Base-by-base conservation (phyloP, 2,329 filamentous ascomycete genomes). In the Colletotrichum sp. region DNA sequence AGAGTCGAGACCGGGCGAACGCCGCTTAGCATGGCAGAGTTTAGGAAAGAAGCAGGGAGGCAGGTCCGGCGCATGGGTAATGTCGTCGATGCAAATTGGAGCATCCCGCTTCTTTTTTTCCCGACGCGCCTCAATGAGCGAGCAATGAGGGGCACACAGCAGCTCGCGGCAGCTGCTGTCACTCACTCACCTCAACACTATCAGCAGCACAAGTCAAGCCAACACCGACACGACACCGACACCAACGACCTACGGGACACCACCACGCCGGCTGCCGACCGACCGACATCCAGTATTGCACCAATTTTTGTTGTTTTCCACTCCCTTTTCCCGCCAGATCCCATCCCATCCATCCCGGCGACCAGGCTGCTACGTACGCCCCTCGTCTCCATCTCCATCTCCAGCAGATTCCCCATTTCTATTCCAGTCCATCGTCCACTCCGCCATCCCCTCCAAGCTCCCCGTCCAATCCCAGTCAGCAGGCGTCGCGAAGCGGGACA, bases 61-160 rank as follows among this genome's bases (percentile, higher is more conserved):
- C 7, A 57, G n/a, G 65, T 6, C 44, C 18, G 32, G 67, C 30
- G 59, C 49, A 71, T 36, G 67, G 34, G n/a, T 70, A 49, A 73
- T 73, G 65, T 69, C 44, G 67, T 28, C 13, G 30, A 70, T 30
- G 30, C 10, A 52, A 36, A 49, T 39, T 69, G 28, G 28, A 39
- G 49, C 34, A 62, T 60, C 30, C 44, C n/a, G 44, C 44, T 49
- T 49, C 10, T 21, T 49, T 49, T 32, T 32, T 0, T 49, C 1
- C n/a, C n/a, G 68, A 72, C 28, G 69, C 72, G 68, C 72, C 68
- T 62, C 72, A 75, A 66, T 66, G 68, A 39, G 36, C 18, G 39
- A 18, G 65, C 62, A 69, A 21, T n/a, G n/a, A 49, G 28, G 49
- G 28, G 59, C 52, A 34, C 44, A 32, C 30, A 32, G 30, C 30